A percentile compares a stretch with the other conserved stretches of the same genome.
Evolutionary conservation across 129 eudicot genomes (phyloP).

Genomic region (Tagetes erecta): DNA sequence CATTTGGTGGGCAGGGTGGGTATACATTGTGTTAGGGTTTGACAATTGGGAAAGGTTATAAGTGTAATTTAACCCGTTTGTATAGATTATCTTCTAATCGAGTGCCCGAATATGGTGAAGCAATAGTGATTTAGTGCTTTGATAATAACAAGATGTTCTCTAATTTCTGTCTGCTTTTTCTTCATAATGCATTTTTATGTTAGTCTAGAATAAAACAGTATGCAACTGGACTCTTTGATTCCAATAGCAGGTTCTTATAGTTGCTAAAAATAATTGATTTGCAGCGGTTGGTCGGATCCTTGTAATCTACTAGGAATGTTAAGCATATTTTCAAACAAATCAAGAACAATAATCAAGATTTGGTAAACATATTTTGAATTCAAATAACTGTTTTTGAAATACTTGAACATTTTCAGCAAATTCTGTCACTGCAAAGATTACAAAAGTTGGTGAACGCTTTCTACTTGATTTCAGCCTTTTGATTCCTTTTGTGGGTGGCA

Average conservation of each 20-base stretch:
- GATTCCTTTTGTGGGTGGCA: slow-evolving; percentile 37
- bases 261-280: no score
- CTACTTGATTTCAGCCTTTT: slow-evolving; percentile 34
- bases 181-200: not conserved
- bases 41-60: slow-evolving; percentile 23
- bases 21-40: slow-evolving; percentile 40
- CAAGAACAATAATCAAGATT: not conserved
- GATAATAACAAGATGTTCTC: slow-evolving; percentile 21
- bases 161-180: not conserved
- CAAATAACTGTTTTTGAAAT: not conserved
- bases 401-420: slow-evolving; percentile 10
- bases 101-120: slow-evolving; percentile 28
- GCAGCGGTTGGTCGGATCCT: no score
- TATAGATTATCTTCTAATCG: slow-evolving; percentile 36
- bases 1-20: slow-evolving; percentile 40
- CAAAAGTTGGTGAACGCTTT: not conserved
- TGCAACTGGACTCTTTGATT: not conserved
- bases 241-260: not conserved
- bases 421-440: not conserved
- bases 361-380: not conserved
- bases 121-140: slow-evolving; percentile 20
- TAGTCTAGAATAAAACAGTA: not conserved
- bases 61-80: slow-evolving; percentile 33
- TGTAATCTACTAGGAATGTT: not conserved
- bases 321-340: not conserved